Base-by-base conservation (phyloP, 495 filamentous ascomycete species). In the Coniosporium apollinis region DNA sequence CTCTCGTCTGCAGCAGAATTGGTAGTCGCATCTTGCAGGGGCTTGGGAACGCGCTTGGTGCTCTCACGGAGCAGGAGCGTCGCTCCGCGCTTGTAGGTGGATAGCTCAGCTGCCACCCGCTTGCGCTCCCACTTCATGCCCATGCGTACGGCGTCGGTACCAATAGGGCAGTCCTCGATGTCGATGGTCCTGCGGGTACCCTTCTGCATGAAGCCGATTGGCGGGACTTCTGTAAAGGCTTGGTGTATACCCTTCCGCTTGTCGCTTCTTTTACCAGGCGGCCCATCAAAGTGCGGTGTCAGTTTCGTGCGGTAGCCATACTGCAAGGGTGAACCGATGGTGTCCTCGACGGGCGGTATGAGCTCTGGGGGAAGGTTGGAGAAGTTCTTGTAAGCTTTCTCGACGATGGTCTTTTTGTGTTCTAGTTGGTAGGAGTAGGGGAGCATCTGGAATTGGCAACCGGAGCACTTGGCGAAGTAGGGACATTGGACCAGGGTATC, bases 371-470 rank as follows among this genome's bases (percentile, higher is more conserved):
- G 58, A 3, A 96, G 60, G 16, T 78, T 64, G 9, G 85, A 92
- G 62, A 93, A 97, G 60, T 93, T 84, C 33, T 65, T 66, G 60
- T 79, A 97, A 19, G 91, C 89, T 50, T 87, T 92, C 51, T 89
- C 81, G 19, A 97, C 76, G 36, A 94, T 78, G 32, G 66, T 61
- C 51, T 69, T 74, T 62, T 97, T 97, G 48, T 84, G 78, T 21
- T 62, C 66, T 19, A 97, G 66, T 53, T 97, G 89, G 37, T 81
- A 74, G 19, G 67, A 59, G 57, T 97, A 97, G 28, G 82, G 70
- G 37, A 97, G 70, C 83, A 94, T 94, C 56, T 97, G 89, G 51
- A 94, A 82, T 59, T 96, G 91, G 49, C 89, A 97, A 3, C 89
- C 89, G 0, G 81, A 82, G 54, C 89, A 97, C 34, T 64, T 69